Evolutionary conservation across 768 basidiomycete species (phyloP).

Genomic region (Mycena albidolilacea): DNA sequence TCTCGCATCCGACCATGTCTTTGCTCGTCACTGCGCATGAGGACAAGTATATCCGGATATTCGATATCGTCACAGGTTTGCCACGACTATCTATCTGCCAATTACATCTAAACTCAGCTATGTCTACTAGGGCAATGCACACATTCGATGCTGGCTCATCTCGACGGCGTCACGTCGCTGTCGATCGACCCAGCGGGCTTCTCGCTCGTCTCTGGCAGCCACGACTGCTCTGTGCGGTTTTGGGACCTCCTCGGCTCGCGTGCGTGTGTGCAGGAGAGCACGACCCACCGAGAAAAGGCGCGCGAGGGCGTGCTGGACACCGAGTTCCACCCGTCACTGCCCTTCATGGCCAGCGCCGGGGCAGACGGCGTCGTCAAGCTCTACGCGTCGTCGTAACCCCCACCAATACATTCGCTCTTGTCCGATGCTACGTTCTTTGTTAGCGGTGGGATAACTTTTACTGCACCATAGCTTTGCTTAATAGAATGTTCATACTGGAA

Average conservation of each 20-base stretch:
- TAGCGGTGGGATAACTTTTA: constrained; percentile 29
- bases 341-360: constrained; percentile 94
- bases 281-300: constrained; percentile 90
- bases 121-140: constrained; percentile 80
- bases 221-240: constrained; percentile 94
- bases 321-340: constrained; percentile 85
- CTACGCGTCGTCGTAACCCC: constrained; percentile 84
- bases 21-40: constrained; percentile 93
- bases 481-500: constrained; percentile 42
- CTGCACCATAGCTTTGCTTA: constrained; percentile 36
- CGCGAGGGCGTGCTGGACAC: constrained; percentile 93
- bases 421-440: constrained; percentile 35
- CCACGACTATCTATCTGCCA: constrained; percentile 7
- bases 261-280: constrained; percentile 90
- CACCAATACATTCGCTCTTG: constrained; percentile 15
- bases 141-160: constrained; percentile 91
- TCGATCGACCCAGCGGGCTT: constrained; percentile 91
- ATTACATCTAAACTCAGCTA: constrained; percentile 19
- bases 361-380: constrained; percentile 95
- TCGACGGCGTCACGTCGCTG: constrained; percentile 92
- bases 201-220: constrained; percentile 89
- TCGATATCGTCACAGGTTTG: constrained; percentile 87
- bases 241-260: constrained; percentile 92
- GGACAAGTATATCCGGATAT: constrained; percentile 93
- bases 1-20: constrained; percentile 92